Conservation (phyloP, 192 early-diverging fungal genomes). For the Coemansia sp. region DNA sequence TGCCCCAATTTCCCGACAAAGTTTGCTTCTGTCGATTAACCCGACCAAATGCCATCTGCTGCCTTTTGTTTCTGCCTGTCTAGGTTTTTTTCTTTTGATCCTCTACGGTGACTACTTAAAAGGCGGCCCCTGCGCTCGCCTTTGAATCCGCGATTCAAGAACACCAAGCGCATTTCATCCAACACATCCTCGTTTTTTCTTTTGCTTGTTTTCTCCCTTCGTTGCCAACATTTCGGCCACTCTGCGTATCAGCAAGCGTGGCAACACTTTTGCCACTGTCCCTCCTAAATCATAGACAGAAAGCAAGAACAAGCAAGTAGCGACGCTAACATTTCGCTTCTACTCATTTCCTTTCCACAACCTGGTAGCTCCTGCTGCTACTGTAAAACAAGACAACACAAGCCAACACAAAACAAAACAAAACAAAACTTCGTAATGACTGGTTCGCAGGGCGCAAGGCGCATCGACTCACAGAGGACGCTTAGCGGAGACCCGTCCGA, state of each 20-base stretch:
- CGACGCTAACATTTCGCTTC: neutral
- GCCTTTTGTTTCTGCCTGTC: too few species aligned
- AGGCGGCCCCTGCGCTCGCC: neutral
- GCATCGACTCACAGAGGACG: slow-evolving; percentile 25
- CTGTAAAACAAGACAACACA: too few species aligned
- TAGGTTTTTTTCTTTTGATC: neutral
- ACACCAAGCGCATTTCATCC: neutral
- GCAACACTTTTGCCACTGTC: neutral
- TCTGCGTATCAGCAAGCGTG: neutral
- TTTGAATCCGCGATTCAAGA: neutral
- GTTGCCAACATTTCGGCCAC: slow-evolving; percentile 1
- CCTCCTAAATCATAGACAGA: neutral
- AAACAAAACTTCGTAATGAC: slow-evolving; percentile 1
- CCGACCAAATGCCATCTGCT: too few species aligned
- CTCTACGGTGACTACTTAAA: neutral
- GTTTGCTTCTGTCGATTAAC: too few species aligned
- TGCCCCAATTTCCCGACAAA: neutral
- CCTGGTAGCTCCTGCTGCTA: slow-evolving; percentile 41
- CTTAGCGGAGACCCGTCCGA: slow-evolving; percentile 10
- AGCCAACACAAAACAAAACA: too few species aligned
- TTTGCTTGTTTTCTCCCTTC: neutral
- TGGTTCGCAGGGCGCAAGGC: slow-evolving; percentile 13
- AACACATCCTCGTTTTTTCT: slow-evolving; percentile 1
- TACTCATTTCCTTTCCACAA: neutral
- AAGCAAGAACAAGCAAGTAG: neutral